Percentiles rank a stretch among this genome's conserved stretches.
phyloP scores from a whole-genome alignment of 2,329 filamentous ascomycete genomes.

The Pseudocercospora ulei region DNA sequence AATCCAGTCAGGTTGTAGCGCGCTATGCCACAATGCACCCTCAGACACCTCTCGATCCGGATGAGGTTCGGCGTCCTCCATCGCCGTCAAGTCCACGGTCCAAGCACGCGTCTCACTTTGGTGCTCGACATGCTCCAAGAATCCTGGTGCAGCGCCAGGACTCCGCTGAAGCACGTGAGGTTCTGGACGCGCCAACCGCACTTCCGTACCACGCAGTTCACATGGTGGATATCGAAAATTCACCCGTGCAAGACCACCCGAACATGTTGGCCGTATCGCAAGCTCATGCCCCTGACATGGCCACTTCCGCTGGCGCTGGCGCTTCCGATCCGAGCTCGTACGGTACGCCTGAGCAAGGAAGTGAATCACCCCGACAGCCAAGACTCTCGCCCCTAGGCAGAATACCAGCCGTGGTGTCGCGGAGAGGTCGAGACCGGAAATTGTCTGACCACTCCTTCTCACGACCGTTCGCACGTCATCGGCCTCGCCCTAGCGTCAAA shows the following conservation, averaged over 20 bases:
- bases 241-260: conserved; percentile 9
- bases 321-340: conserved; percentile 21
- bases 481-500: conserved; percentile 33
- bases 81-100: conserved; percentile 20
- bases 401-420: conserved; percentile 71
- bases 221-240: conserved; percentile 19
- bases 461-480: conserved; percentile 56
- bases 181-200: conserved; percentile 23
- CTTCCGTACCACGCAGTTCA: conserved; percentile 21
- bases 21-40: conserved; percentile 51
- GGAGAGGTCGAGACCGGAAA: conserved; percentile 52
- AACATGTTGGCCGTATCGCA: not conserved
- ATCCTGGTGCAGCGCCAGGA: conserved; percentile 22
- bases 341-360: conserved; percentile 34
- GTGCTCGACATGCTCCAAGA: conserved; percentile 16
- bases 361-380: conserved; percentile 24
- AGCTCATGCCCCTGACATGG: conserved; percentile 12
- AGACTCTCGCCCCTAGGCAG: conserved; percentile 70
- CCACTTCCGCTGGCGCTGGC: conserved; percentile 9
- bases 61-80: conserved; percentile 39
- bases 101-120: conserved; percentile 12
- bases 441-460: conserved; percentile 74
- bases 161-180: conserved; percentile 25
- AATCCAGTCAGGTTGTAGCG: conserved; percentile 30
- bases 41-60: conserved; percentile 38